Base-by-base conservation (phyloP, 164 flowering plant species). In the Annona cherimola region DNA sequence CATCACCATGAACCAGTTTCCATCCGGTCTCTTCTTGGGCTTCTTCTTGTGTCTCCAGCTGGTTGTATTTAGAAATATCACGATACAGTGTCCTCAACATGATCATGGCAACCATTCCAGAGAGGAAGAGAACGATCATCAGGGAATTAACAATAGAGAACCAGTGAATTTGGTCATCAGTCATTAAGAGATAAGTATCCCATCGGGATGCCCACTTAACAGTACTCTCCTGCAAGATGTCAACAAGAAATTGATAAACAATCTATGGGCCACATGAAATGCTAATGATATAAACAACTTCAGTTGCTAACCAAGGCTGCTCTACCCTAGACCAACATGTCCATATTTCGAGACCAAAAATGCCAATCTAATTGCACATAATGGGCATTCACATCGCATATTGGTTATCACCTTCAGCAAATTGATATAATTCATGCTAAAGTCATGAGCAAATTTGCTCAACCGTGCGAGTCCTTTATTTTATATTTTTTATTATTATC, bases 11-110 rank as follows among this genome's bases (percentile, higher is more conserved):
- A 50, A 93, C 93, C 69, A 93, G 79, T 75, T 93, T 93, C 98
- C 96, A 91, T 20, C 98, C 98, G 0, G 96, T 92, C 81, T 92
- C 97, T 81, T 92, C 97, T 74, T 89, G 97, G 50, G 93, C 92
- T 83, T 92, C 98, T 79, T 93, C 98, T 75, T 88, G 98, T 57
- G 92, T 93, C 79, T 93, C 98, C 19, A 91, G 74, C 78, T 93
- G 91, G 81, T 93, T 90, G 82, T 91, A 91, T 76, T 86, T 89
- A 67, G 97, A 90, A 66, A 93, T 93, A 78, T 92, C 98, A 9
- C 94, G 89, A 79, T 92, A 92, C 26, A 91, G 88, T 4, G 96
- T 92, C 43, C 96, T 84, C 76, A 92, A 61, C 96, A 92, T 90
- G 61, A 90, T 90, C 94, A 92, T 90, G 59, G 97, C 97, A 73